phyloP scores from a whole-genome alignment of 139 green algal genomes.

The Mesostigma viride region DNA sequence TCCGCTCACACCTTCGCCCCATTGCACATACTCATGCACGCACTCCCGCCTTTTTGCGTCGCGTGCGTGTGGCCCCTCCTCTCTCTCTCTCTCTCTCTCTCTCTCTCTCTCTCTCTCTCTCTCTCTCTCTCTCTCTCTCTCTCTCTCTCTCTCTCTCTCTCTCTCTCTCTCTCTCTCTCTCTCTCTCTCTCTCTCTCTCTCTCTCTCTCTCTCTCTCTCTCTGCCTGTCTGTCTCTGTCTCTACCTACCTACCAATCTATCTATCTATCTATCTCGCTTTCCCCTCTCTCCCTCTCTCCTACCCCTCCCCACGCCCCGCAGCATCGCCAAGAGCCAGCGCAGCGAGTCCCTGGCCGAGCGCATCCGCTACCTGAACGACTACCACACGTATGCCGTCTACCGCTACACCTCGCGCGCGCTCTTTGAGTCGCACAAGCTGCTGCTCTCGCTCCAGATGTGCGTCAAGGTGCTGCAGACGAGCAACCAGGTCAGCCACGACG shows the following conservation, averaged over 20 bases:
- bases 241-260: too few species aligned
- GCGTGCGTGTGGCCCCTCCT: too few species aligned
- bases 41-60: too few species aligned
- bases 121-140: too few species aligned
- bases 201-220: slow-evolving; percentile 2
- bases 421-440: slow-evolving; percentile 79
- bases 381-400: slow-evolving; percentile 77
- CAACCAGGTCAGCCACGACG: slow-evolving; percentile 57
- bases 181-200: slow-evolving; percentile 5
- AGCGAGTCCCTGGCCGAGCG: slow-evolving; percentile 36
- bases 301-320: too few species aligned
- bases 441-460: slow-evolving; percentile 76
- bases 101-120: too few species aligned
- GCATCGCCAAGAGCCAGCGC: slow-evolving; percentile 23
- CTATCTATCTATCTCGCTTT: too few species aligned
- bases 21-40: too few species aligned
- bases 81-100: too few species aligned
- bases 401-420: slow-evolving; percentile 53
- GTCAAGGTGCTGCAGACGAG: slow-evolving; percentile 47
- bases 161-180: slow-evolving; percentile 5
- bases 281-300: too few species aligned
- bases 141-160: too few species aligned
- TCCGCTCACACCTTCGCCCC: too few species aligned
- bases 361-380: slow-evolving; percentile 70
- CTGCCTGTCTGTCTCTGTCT: neutral